Evolutionary conservation across 2,329 filamentous ascomycete species (phyloP).

Genomic region (Epichloe aotearoae): DNA sequence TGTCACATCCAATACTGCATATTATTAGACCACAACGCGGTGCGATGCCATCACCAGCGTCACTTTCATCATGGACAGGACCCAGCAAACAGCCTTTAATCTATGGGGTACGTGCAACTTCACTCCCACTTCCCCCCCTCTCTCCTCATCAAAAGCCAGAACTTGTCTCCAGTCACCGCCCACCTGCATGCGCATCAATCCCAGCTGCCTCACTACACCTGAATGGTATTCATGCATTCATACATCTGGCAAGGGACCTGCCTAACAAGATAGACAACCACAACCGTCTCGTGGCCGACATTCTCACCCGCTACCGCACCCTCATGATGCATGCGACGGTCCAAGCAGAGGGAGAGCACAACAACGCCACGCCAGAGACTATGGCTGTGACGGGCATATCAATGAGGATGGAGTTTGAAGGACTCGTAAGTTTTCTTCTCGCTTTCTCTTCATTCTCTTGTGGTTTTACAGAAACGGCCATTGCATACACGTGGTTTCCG

Average conservation of each 20-base stretch:
- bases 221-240: too few relatives aligned
- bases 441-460: not conserved
- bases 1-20: not conserved
- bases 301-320: constrained; percentile 29
- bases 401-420: constrained; percentile 33
- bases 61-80: constrained; percentile 17
- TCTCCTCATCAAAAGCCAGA: not conserved
- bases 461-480: too few relatives aligned
- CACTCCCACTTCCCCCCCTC: not conserved
- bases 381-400: constrained; percentile 30
- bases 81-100: constrained; percentile 20
- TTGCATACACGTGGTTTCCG: too few relatives aligned
- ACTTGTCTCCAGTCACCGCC: too few relatives aligned
- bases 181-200: too few relatives aligned
- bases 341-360: constrained; percentile 26
- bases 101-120: constrained; percentile 19
- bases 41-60: not conserved
- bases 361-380: constrained; percentile 26
- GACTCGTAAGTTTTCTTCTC: constrained; percentile 17
- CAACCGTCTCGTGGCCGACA: constrained; percentile 30
- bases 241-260: too few relatives aligned
- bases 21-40: too few relatives aligned
- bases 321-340: constrained; percentile 31
- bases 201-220: too few relatives aligned
- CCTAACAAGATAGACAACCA: constrained; percentile 20